These are phyloP conservation scores for Trichophyton mentagrophytes DNA, from an alignment of 2,329 filamentous ascomycete species.

Conservation along the genomic window DNA sequence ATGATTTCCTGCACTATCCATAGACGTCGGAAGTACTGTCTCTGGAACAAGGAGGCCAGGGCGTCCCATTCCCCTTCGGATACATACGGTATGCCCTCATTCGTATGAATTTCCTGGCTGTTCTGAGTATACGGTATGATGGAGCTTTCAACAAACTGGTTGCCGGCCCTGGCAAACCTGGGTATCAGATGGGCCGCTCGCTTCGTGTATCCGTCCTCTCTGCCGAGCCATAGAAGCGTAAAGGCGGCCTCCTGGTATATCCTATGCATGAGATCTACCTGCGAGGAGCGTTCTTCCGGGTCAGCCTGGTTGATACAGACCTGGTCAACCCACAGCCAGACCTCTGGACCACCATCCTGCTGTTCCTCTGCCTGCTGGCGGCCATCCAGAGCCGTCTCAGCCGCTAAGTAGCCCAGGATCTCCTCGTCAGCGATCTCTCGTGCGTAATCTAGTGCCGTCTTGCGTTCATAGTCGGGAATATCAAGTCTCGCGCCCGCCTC, in stretches of 20 bases:
- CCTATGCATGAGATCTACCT: constrained; percentile 12
- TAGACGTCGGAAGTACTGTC: constrained; percentile 15
- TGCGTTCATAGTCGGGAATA: not conserved
- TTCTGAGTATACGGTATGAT: constrained; percentile 4
- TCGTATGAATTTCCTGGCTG: constrained; percentile 4
- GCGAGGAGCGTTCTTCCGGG: constrained; percentile 10
- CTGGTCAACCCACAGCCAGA: constrained; percentile 13
- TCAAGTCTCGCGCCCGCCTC: not conserved
- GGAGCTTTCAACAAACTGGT: constrained; percentile 4
- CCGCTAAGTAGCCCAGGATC: not conserved
- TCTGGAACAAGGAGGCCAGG: constrained; percentile 12
- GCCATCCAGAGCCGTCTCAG: not conserved
- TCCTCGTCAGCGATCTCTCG: not conserved
- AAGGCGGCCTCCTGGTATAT: constrained; percentile 11
- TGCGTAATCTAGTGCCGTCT: not conserved
- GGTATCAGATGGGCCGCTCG: constrained; percentile 8
- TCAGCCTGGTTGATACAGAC: constrained; percentile 14
- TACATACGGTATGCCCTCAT: constrained; percentile 9
- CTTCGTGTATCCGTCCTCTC: constrained; percentile 9
- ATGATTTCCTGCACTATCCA: constrained; percentile 18
- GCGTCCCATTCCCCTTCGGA: constrained; percentile 9
- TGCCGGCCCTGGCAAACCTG: constrained; percentile 3
- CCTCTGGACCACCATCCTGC: not conserved
- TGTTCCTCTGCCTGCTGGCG: not conserved
- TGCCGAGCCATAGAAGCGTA: constrained; percentile 17